These are phyloP conservation scores for Fusarium sp. DNA, from an alignment of 2,329 filamentous ascomycete species.

Conservation along the genomic window DNA sequence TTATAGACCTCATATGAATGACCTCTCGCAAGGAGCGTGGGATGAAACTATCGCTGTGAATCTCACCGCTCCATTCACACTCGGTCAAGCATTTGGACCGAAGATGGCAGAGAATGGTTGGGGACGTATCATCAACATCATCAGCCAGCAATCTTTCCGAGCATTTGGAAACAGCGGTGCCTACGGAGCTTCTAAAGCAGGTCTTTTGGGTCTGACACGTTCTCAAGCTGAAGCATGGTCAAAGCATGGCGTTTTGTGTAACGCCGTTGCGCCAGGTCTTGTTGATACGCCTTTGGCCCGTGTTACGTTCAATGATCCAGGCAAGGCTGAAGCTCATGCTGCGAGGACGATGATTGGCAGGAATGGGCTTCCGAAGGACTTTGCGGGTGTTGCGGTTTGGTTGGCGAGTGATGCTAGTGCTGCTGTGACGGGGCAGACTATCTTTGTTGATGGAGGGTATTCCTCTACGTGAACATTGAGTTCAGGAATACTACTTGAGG, in stretches of 20 bases:
- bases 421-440: constrained; percentile 49
- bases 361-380: constrained; percentile 49
- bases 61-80: constrained; percentile 49
- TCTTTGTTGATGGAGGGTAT: constrained; percentile 52
- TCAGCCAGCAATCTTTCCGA: constrained; percentile 49
- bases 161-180: constrained; percentile 51
- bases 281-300: constrained; percentile 47
- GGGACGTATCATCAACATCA: constrained; percentile 51
- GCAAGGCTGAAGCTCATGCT: constrained; percentile 41
- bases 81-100: constrained; percentile 50
- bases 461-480: constrained; percentile 35
- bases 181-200: constrained; percentile 50
- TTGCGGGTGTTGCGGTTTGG: constrained; percentile 48
- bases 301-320: constrained; percentile 37
- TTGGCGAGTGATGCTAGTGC: constrained; percentile 48
- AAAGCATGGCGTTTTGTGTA: constrained; percentile 49
- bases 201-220: constrained; percentile 47
- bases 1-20: constrained; percentile 47
- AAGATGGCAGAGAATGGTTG: constrained; percentile 48
- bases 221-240: constrained; percentile 53
- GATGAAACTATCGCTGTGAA: constrained; percentile 49
- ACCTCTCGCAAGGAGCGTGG: constrained; percentile 46
- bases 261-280: constrained; percentile 49
- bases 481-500: no score
- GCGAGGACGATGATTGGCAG: constrained; percentile 47